Evolutionary conservation across 441 rosid species (phyloP), one percentile per base, ranked within the genome.

Genomic region (Gossypium trilobum): DNA sequence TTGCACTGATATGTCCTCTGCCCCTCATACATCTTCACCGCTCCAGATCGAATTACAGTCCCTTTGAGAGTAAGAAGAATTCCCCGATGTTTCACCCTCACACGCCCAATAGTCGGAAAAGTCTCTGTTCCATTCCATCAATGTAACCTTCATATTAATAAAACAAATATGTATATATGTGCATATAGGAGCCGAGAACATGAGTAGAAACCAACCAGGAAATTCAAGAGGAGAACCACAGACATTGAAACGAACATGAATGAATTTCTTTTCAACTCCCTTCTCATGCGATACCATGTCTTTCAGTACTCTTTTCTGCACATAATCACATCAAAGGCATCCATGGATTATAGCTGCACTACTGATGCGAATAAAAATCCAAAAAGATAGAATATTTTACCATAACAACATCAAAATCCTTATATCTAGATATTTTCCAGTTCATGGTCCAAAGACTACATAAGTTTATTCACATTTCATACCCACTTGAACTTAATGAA

Each of bases 11-110:
- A 95, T 84, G 87, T 85, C 86, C 97, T 83, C 81, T 86, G 90
- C 63, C 97, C 99, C 77, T 95, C 99, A 52, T 86, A 92, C 99
- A 92, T 92, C 85, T 91, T 95, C 62, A 85, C 82, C 65, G 93
- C 88, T 60, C 96, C 99, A 1, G 97, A 92, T 54, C 98, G 82
- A 74, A 89, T 95, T 25, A 95, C 91, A 0, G 96, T 95, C 62
- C 99, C 99, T 73, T 87, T 95, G 64, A 95, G 84, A 22, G 92
- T 92, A 52, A 95, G 83, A 23, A 92, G 89, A 85, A 92, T 81
- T 55, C 91, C 91, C 3, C 85, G 87, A 74, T 95, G 99, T 86
- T 85, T 92, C 72, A 92, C 98, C 80, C 98, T 88, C 71, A 95
- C 83, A 25, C 83, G 83, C n/a, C 98, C 97, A 56, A 92, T 91